Conservation (phyloP, 768 basidiomycete genomes). For the Amanita rimosa region DNA sequence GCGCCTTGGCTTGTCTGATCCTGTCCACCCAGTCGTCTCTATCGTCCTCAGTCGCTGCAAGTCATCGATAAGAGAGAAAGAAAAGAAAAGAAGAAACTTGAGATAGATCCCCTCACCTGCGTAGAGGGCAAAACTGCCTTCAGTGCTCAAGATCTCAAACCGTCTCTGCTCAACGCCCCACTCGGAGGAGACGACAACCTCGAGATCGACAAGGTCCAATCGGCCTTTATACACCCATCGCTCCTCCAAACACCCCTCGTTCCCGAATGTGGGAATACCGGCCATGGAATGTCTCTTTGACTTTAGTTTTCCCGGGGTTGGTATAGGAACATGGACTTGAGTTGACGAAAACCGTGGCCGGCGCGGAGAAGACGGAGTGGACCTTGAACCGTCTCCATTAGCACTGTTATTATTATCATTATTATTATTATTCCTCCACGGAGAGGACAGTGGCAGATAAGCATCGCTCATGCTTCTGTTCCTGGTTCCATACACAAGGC, state of each 20-base stretch:
- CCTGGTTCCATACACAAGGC: not conserved
- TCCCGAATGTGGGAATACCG: constrained; percentile 14
- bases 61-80: too few relatives aligned
- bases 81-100: too few relatives aligned
- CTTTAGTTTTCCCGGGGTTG: not conserved
- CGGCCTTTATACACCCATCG: constrained; percentile 66
- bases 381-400: not conserved
- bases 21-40: constrained; percentile 55
- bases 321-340: too few relatives aligned
- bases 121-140: constrained; percentile 66
- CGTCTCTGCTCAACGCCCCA: constrained; percentile 37
- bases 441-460: not conserved
- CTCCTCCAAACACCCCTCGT: constrained; percentile 31
- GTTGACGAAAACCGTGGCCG: not conserved
- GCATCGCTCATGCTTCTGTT: constrained; percentile 4
- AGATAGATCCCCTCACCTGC: constrained; percentile 36
- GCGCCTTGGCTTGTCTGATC: constrained; percentile 60
- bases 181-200: constrained; percentile 51
- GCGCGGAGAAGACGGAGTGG: constrained; percentile 1
- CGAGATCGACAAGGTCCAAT: constrained; percentile 60
- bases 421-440: not conserved
- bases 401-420: too few relatives aligned
- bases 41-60: constrained; percentile 41
- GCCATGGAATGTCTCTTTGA: not conserved
- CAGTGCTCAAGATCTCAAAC: constrained; percentile 70